phyloP scores from a whole-genome alignment of 2,329 filamentous ascomycete species.

The Penicillium fuscoglaucum region DNA sequence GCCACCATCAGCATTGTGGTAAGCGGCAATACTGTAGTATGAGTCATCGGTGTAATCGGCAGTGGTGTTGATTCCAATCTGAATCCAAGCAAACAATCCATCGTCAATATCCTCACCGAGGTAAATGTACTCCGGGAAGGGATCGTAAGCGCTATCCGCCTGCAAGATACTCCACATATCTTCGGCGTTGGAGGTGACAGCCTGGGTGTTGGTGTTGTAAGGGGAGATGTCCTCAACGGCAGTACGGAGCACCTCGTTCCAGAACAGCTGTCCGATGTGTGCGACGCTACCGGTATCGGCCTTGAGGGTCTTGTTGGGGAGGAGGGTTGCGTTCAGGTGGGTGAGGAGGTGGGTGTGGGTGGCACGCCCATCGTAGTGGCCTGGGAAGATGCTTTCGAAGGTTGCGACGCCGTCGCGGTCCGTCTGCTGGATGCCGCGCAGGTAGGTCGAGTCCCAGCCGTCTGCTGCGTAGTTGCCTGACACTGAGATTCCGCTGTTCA shows the following conservation, averaged over 20 bases:
- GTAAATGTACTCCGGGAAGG: constrained; percentile 56
- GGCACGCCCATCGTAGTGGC: constrained; percentile 50
- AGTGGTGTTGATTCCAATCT: constrained; percentile 49
- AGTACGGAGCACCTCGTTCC: constrained; percentile 49
- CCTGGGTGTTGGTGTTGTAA: constrained; percentile 32
- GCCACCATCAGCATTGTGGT: constrained; percentile 20
- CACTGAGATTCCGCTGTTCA: constrained; percentile 28
- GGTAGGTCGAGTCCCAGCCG: constrained; percentile 46
- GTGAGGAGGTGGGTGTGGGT: constrained; percentile 54
- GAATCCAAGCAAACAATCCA: constrained; percentile 53
- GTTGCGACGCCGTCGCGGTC: constrained; percentile 51
- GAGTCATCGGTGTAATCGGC: constrained; percentile 28
- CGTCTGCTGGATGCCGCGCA: constrained; percentile 51
- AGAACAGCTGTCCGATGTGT: constrained; percentile 54
- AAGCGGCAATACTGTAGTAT: constrained; percentile 24
- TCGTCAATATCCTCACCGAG: constrained; percentile 52
- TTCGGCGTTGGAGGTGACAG: constrained; percentile 44
- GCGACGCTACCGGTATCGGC: constrained; percentile 45
- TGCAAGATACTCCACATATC: constrained; percentile 44
- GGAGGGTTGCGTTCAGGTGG: constrained; percentile 40
- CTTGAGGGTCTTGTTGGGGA: constrained; percentile 49
- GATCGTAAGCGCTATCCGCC: constrained; percentile 50
- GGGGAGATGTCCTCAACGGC: constrained; percentile 48
- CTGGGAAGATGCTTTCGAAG: constrained; percentile 52
- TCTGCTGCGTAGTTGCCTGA: constrained; percentile 31